Conservation (phyloP, 306 rosid genomes). For the Glycine latifolia region DNA sequence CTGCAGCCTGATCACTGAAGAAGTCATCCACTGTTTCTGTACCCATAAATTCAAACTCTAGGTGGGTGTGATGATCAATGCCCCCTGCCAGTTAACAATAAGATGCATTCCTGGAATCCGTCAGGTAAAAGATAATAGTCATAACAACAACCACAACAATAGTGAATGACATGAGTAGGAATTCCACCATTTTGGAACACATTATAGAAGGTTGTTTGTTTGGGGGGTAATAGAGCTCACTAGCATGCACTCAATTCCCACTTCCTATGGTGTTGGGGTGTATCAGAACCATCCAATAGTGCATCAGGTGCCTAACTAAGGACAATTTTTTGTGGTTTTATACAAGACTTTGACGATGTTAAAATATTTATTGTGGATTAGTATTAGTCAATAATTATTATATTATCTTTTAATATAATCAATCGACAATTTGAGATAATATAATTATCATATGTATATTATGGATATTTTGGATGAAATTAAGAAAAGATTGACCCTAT, state of each 20-base stretch:
- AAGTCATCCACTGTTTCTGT: conserved; percentile 73
- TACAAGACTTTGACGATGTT: neutral
- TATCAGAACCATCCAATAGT: no score
- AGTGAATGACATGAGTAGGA: conserved; percentile 13
- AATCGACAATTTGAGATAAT: no score
- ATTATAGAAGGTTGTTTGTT: no score
- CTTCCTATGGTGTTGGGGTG: neutral
- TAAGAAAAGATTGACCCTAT: no score
- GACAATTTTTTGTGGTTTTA: conserved; percentile 3
- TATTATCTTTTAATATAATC: no score
- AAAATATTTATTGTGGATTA: no score
- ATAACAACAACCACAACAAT: no score
- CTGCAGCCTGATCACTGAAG: conserved; percentile 97
- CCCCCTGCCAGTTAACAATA: conserved; percentile 73
- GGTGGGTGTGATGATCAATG: conserved; percentile 96
- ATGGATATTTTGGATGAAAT: no score
- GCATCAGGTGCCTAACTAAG: conserved; percentile 19
- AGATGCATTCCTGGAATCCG: conserved; percentile 12
- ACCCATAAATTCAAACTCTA: conserved; percentile 74
- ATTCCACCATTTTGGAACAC: conserved; percentile 9
- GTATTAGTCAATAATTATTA: no score
- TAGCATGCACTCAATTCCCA: neutral
- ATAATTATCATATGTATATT: no score
- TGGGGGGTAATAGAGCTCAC: neutral
- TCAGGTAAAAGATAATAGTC: neutral